A percentile compares a stretch with the other conserved stretches of the same genome.
phyloP scores from a whole-genome alignment of 2,329 filamentous ascomycete species.

The Epichloe uncinata region DNA sequence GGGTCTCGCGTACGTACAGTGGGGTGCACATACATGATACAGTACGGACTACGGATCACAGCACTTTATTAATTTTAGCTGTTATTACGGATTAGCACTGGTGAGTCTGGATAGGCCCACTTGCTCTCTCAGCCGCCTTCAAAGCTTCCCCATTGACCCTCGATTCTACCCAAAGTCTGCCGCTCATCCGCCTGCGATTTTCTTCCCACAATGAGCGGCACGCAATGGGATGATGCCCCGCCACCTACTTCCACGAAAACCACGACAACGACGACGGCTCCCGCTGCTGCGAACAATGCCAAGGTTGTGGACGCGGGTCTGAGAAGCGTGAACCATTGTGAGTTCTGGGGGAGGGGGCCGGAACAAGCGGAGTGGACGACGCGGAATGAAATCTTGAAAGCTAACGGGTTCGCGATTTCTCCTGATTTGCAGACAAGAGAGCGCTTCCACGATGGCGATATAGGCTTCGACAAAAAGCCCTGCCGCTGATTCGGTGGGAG shows the following conservation, averaged over 20 bases:
- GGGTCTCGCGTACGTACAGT: not conserved
- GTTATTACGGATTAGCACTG: too few relatives aligned
- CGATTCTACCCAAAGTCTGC: not conserved
- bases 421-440: slow-evolving; percentile 50
- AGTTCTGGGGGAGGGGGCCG: not conserved
- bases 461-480: slow-evolving; percentile 60
- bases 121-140: not conserved
- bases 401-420: slow-evolving; percentile 4
- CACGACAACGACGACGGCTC: not conserved
- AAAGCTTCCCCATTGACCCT: slow-evolving; percentile 1
- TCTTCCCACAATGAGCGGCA: slow-evolving; percentile 17
- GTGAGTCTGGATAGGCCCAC: too few relatives aligned
- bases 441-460: slow-evolving; percentile 85
- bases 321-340: slow-evolving; percentile 66
- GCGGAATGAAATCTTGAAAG: not conserved
- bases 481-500: slow-evolving; percentile 86
- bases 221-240: slow-evolving; percentile 21
- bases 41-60: too few relatives aligned
- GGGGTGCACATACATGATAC: too few relatives aligned
- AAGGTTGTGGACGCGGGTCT: slow-evolving; percentile 55
- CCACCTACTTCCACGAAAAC: slow-evolving; percentile 7
- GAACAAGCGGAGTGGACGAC: not conserved
- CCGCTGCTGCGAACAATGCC: slow-evolving; percentile 10
- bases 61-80: too few relatives aligned
- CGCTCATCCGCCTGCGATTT: slow-evolving; percentile 1